phyloP scores from a whole-genome alignment of 306 rosid genomes.

The Prinsepia uniflora region DNA sequence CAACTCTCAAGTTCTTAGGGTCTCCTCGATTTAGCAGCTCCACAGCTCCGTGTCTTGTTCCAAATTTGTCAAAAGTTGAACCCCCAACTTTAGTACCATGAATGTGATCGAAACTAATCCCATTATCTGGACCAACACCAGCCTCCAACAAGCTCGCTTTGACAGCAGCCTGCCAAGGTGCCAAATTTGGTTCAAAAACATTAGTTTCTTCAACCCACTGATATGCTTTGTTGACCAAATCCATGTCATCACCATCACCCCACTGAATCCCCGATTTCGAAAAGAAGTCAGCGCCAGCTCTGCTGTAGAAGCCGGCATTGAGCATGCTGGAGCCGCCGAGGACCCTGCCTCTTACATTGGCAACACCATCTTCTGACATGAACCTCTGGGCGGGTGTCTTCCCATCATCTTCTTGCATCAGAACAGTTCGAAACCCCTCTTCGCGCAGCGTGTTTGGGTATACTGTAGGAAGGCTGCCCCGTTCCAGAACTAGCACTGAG shows the following conservation, averaged over 20 bases:
- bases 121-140: background rate
- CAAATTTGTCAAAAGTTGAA: background rate
- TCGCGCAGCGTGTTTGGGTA: background rate
- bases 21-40: background rate
- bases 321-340: too few species aligned
- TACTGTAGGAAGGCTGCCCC: background rate
- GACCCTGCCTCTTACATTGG: background rate
- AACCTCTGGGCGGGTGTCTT: background rate
- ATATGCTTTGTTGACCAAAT: background rate
- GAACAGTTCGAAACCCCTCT: background rate
- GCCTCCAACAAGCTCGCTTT: background rate
- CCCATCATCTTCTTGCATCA: background rate
- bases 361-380: background rate
- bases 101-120: background rate
- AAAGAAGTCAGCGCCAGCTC: background rate
- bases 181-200: background rate
- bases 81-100: background rate
- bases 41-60: background rate
- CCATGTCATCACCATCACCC: background rate
- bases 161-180: background rate
- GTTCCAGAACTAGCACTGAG: constrained; percentile 2
- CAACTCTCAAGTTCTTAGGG: too few species aligned
- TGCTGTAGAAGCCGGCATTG: background rate
- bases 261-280: background rate
- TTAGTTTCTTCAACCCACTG: background rate